Conservation (phyloP, 805 yeast species). For the Maudiozyma barnettii region DNA sequence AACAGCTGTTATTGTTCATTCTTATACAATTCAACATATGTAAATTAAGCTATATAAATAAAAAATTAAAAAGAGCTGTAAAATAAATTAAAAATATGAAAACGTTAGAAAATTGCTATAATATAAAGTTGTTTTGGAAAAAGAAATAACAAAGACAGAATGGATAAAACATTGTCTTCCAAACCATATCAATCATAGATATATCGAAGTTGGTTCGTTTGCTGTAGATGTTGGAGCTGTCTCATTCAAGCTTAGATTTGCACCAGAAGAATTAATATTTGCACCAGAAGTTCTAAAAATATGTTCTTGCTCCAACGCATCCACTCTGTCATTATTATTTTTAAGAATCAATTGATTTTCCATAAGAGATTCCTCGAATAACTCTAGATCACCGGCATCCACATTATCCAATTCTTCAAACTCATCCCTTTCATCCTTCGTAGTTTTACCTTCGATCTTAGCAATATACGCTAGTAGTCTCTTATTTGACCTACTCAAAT, state of each 20-base stretch:
- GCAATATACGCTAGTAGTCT: slow-evolving; percentile 37
- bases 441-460: slow-evolving; percentile 18
- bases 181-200: no score
- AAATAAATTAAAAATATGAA: no score
- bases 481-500: slow-evolving; percentile 43
- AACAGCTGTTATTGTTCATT: slow-evolving; percentile 87
- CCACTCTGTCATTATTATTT: slow-evolving; percentile 41
- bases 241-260: no score
- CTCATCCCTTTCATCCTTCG: slow-evolving; percentile 22
- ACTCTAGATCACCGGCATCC: slow-evolving; percentile 36
- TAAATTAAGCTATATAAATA: slow-evolving; percentile 4
- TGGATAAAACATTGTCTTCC: no score
- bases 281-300: slow-evolving; percentile 25
- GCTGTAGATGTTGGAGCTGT: neutral
- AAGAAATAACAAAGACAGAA: no score
- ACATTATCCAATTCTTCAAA: slow-evolving; percentile 28
- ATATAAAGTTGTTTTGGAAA: no score
- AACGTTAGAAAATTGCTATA: no score
- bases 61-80: no score
- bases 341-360: slow-evolving; percentile 49
- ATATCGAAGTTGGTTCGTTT: neutral
- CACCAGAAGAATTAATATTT: neutral
- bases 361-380: slow-evolving; percentile 44
- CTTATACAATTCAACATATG: slow-evolving; percentile 49
- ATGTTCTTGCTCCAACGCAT: slow-evolving; percentile 39